These are phyloP conservation scores for Cerioporus squamosus DNA, from an alignment of 1,284 basidiomycete genomes.

Conservation along the genomic window DNA sequence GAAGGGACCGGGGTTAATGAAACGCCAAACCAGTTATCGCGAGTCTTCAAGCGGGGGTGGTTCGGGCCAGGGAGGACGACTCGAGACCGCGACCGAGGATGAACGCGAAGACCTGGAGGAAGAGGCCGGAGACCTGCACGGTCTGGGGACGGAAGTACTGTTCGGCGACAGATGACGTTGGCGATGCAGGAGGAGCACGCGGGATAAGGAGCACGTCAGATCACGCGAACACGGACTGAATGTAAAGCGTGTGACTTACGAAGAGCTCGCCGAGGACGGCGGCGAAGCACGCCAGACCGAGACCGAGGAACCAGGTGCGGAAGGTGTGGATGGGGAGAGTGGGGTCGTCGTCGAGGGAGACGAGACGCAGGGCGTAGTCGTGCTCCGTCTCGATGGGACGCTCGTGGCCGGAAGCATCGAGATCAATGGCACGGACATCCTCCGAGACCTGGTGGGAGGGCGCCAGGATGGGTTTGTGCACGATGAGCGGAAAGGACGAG, in stretches of 20 bases:
- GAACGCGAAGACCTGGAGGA: conserved; percentile 56
- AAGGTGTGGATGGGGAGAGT: conserved; percentile 52
- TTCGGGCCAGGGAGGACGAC: conserved; percentile 50
- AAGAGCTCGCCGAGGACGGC: conserved; percentile 63
- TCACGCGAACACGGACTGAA: conserved; percentile 2
- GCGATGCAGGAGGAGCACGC: neutral
- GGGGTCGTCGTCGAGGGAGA: conserved; percentile 64
- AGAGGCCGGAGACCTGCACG: conserved; percentile 58
- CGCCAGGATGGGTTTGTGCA: neutral
- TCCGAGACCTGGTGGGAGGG: conserved; percentile 38
- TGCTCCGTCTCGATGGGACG: conserved; percentile 49
- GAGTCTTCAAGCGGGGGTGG: conserved; percentile 37
- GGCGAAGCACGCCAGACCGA: conserved; percentile 59
- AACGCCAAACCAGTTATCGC: conserved; percentile 51
- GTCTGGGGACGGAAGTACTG: conserved; percentile 52
- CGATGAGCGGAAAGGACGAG: neutral
- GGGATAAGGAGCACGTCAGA: conserved; percentile 10
- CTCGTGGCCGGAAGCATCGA: conserved; percentile 42
- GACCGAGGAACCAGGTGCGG: conserved; percentile 51
- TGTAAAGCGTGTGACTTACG: conserved; percentile 36
- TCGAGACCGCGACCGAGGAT: conserved; percentile 47
- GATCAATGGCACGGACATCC: conserved; percentile 40
- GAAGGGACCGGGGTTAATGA: conserved; percentile 59
- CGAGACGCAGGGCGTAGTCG: conserved; percentile 53
- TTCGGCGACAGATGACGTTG: neutral